These are phyloP conservation scores for Glycine latifolia DNA, from an alignment of 306 rosid species.

Conservation along the genomic window DNA sequence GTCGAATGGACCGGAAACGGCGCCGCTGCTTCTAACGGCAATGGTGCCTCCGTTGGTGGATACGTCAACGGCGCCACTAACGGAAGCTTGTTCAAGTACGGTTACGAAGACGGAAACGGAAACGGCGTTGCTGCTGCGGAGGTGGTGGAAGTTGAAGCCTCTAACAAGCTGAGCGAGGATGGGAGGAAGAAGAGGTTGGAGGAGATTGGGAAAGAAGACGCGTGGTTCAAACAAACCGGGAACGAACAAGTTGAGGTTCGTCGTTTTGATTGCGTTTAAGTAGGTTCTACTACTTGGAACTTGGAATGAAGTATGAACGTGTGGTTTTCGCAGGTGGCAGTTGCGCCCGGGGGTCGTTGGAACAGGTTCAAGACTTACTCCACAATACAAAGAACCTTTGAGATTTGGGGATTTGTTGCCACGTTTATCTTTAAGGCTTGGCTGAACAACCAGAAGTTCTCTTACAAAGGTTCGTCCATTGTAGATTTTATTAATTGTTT, in stretches of 20 bases:
- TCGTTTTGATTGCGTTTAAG: constrained; percentile 26
- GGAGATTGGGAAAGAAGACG: constrained; percentile 96
- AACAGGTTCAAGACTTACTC: constrained; percentile 93
- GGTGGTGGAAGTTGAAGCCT: constrained; percentile 51
- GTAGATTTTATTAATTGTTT: neutral
- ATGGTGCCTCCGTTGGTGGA: constrained; percentile 51
- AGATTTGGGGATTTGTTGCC: constrained; percentile 95
- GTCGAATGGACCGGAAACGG: constrained; percentile 71
- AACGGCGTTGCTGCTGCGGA: constrained; percentile 57
- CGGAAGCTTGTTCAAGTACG: constrained; percentile 64
- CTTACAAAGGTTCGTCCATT: constrained; percentile 70
- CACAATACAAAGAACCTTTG: constrained; percentile 94
- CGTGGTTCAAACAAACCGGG: constrained; percentile 79
- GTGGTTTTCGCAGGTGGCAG: constrained; percentile 74
- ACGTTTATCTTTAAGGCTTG: constrained; percentile 77
- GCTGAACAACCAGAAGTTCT: constrained; percentile 77
- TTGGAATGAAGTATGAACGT: constrained; percentile 31
- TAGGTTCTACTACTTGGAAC: constrained; percentile 1
- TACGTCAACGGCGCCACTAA: constrained; percentile 58
- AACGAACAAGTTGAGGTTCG: constrained; percentile 60
- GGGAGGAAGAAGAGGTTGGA: constrained; percentile 93
- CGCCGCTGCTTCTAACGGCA: constrained; percentile 45
- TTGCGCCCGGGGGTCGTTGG: constrained; percentile 98
- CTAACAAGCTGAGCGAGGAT: constrained; percentile 61
- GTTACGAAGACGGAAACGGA: constrained; percentile 50